Percentiles rank a stretch among this genome's conserved stretches.
Evolutionary conservation across 2,329 filamentous ascomycete genomes (phyloP).

Genomic region (Hymenoscyphus albidus): DNA sequence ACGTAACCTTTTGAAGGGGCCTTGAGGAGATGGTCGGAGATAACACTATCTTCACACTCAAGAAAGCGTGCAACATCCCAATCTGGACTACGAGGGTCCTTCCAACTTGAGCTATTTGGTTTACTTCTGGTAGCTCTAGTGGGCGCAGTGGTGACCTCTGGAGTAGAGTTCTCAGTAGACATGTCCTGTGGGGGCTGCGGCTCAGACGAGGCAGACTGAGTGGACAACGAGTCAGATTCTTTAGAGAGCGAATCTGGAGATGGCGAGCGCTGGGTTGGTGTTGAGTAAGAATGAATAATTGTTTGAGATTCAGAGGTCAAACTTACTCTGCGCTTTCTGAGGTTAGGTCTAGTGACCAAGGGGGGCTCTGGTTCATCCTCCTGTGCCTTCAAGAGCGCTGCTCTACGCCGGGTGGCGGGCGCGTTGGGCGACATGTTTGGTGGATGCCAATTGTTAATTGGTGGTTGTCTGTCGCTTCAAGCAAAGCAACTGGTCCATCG

Average conservation of each 20-base stretch:
- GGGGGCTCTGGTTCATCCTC: not conserved
- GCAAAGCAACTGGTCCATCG: not conserved
- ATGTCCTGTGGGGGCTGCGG: not conserved
- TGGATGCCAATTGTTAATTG: not conserved
- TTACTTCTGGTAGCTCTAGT: slow-evolving; percentile 3
- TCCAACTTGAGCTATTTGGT: slow-evolving; percentile 15
- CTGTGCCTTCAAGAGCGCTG: not conserved
- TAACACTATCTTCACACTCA: slow-evolving; percentile 16
- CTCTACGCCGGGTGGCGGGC: not conserved
- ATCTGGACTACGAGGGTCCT: slow-evolving; percentile 20
- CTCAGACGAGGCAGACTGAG: not conserved
- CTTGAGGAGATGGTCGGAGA: slow-evolving; percentile 20
- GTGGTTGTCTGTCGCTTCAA: not conserved
- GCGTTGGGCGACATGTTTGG: not conserved
- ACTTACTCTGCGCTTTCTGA: slow-evolving; percentile 3
- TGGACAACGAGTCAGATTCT: too few species aligned
- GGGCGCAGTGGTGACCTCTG: not conserved
- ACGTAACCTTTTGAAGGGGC: slow-evolving; percentile 18
- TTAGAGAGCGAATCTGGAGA: not conserved
- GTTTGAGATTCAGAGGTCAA: not conserved
- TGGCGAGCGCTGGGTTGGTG: not conserved
- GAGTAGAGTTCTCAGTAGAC: not conserved
- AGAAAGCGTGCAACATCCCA: slow-evolving; percentile 25
- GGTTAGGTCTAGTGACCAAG: not conserved
- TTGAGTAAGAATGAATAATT: not conserved